phyloP scores from a whole-genome alignment of 805 yeast genomes.

The Metschnikowia sp. region DNA sequence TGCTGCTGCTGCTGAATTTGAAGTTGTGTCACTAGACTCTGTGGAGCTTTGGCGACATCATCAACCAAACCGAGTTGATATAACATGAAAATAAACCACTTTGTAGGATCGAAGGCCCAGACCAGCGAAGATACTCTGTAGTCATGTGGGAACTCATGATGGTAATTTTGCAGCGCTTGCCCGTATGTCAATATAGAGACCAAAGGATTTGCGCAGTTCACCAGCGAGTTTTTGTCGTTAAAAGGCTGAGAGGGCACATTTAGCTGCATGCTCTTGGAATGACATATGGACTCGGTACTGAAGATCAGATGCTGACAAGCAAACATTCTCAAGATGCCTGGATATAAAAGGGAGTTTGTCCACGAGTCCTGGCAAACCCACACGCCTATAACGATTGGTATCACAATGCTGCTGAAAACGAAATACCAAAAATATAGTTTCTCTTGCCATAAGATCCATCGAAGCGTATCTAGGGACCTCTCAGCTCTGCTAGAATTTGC shows the following conservation, averaged over 20 bases:
- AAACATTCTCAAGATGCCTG: constrained; percentile 70
- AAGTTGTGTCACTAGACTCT: constrained; percentile 62
- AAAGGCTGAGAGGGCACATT: constrained; percentile 57
- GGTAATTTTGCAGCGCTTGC: constrained; percentile 90
- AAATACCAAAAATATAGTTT: constrained; percentile 25
- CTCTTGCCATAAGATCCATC: constrained; percentile 36
- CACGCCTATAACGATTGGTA: constrained; percentile 30
- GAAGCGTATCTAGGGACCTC: constrained; percentile 16
- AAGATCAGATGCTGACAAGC: constrained; percentile 77
- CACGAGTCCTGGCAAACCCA: constrained; percentile 28
- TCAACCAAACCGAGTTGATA: constrained; percentile 55
- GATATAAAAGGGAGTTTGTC: constrained; percentile 50
- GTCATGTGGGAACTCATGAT: constrained; percentile 93
- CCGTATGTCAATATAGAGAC: constrained; percentile 74
- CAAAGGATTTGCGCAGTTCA: constrained; percentile 56
- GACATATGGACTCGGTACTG: constrained; percentile 80
- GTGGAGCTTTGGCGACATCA: constrained; percentile 59
- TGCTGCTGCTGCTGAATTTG: constrained; percentile 68
- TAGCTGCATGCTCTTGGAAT: constrained; percentile 55
- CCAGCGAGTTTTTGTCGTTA: constrained; percentile 61
- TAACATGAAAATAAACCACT: constrained; percentile 60
- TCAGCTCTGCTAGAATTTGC: constrained; percentile 4
- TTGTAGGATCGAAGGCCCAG: constrained; percentile 85
- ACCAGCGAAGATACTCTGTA: constrained; percentile 70
- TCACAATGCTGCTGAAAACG: constrained; percentile 25